A percentile compares a stretch with the other conserved stretches of the same genome.
phyloP scores from a whole-genome alignment of 2,329 filamentous ascomycete genomes.

The Cladophialophora immunda region DNA sequence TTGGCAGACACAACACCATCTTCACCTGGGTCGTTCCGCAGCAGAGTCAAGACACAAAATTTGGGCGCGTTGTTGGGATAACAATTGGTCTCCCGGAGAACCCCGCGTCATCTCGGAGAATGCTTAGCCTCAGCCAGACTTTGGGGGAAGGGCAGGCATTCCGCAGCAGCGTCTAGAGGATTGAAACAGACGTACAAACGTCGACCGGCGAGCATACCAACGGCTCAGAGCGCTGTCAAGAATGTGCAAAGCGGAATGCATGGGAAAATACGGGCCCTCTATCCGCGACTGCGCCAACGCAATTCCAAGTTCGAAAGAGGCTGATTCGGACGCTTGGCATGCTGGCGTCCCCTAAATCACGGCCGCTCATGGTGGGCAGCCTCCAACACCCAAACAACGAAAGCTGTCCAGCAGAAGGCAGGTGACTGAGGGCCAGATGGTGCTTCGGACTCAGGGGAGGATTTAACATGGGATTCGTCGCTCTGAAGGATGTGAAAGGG shows the following conservation, averaged over 20 bases:
- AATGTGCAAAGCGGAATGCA: neutral
- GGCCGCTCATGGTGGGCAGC: neutral
- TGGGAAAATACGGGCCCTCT: neutral
- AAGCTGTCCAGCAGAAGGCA: neutral
- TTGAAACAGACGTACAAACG: neutral
- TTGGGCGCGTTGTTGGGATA: neutral
- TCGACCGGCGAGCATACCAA: neutral
- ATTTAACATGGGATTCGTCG: constrained; percentile 1
- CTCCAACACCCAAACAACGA: neutral
- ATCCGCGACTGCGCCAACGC: neutral
- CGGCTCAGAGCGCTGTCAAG: neutral
- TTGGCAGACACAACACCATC: neutral
- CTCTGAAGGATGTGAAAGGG: neutral
- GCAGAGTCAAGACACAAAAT: neutral
- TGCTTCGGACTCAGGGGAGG: neutral
- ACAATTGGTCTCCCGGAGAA: constrained; percentile 17
- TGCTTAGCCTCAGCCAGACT: constrained; percentile 8
- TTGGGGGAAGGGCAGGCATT: neutral
- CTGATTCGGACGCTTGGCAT: constrained; percentile 6
- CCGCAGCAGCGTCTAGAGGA: neutral
- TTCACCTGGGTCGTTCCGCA: neutral
- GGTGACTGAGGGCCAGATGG: constrained; percentile 3
- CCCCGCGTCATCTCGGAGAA: constrained; percentile 22
- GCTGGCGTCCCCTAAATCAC: neutral
- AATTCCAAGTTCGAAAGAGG: neutral